Percentiles rank a stretch among this genome's conserved stretches.
Evolutionary conservation across 495 filamentous ascomycete genomes (phyloP).

Genomic region (Tuber brumale): DNA sequence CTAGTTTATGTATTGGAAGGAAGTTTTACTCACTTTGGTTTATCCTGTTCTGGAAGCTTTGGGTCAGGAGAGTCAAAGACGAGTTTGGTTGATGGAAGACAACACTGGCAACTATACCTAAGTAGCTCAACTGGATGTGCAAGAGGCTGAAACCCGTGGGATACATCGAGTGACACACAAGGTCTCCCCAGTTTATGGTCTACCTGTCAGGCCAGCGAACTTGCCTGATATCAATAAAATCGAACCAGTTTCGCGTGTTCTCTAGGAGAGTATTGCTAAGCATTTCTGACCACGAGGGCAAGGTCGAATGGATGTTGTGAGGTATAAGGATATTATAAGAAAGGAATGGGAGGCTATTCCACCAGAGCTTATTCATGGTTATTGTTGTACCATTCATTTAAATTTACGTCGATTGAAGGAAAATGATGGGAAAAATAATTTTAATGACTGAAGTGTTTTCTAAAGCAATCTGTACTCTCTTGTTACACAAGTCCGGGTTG

Average conservation of each 20-base stretch:
- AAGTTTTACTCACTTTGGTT: not conserved
- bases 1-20: not conserved
- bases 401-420: not conserved
- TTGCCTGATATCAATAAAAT: not conserved
- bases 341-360: not conserved
- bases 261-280: not conserved
- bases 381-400: not conserved
- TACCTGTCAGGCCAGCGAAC: not conserved
- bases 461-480: not conserved
- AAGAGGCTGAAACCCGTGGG: not conserved
- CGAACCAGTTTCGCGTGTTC: not conserved
- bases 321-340: not conserved
- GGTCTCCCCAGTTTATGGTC: not conserved
- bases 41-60: not conserved
- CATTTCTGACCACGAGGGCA: not conserved
- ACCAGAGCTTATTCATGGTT: not conserved
- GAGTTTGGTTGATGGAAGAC: not conserved
- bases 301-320: not conserved
- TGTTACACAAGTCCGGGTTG: not conserved
- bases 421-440: not conserved
- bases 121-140: not conserved
- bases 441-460: not conserved
- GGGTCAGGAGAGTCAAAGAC: not conserved
- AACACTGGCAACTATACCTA: not conserved
- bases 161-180: not conserved